A percentile compares a stretch with the other conserved stretches of the same genome.
Evolutionary conservation across 2,329 filamentous ascomycete species (phyloP).

Genomic region (Sporothrix euskadiensis): DNA sequence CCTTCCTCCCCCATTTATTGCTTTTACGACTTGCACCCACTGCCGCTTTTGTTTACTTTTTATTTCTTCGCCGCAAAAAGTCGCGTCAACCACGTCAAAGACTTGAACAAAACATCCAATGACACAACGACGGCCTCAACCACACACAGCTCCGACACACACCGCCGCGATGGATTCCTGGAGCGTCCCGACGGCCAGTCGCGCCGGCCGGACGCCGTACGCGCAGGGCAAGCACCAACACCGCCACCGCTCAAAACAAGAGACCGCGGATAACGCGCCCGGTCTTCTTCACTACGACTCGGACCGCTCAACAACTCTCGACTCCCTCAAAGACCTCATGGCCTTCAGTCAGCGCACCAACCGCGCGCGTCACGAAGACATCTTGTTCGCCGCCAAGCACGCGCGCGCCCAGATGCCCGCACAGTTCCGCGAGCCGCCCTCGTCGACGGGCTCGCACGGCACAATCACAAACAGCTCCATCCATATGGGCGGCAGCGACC

Average conservation of each 20-base stretch:
- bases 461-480: conserved; percentile 33
- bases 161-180: conserved; percentile 27
- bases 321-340: conserved; percentile 33
- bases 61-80: not conserved
- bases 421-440: conserved; percentile 34
- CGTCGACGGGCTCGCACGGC: conserved; percentile 34
- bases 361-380: conserved; percentile 44
- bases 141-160: not conserved
- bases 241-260: not conserved
- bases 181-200: conserved; percentile 17
- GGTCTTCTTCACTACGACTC: conserved; percentile 31
- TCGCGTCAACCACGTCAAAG: conserved; percentile 19
- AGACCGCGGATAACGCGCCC: not conserved
- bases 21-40: conserved; percentile 11
- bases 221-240: conserved; percentile 20
- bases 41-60: conserved; percentile 29
- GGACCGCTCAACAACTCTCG: conserved; percentile 31
- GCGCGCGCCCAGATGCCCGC: conserved; percentile 31
- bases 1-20: not conserved
- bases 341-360: conserved; percentile 28
- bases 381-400: conserved; percentile 30
- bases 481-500: conserved; percentile 10
- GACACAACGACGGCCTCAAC: not conserved
- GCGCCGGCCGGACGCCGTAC: conserved; percentile 21
- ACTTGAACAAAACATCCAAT: not conserved